Evolutionary conservation across 805 yeast genomes (phyloP).

Genomic region (Hanseniaspora singularis): DNA sequence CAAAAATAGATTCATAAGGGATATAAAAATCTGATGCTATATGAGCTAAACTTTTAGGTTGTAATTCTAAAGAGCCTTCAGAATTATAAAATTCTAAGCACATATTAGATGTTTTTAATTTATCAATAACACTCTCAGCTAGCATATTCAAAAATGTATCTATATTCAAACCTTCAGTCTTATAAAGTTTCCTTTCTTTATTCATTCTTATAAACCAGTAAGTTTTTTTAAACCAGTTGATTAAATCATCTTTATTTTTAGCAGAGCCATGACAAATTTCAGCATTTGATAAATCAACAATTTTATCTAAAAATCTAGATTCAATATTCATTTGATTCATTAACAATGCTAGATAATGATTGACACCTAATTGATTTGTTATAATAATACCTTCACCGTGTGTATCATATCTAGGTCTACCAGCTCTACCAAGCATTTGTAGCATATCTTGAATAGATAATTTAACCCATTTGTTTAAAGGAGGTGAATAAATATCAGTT

Average conservation of each 20-base stretch:
- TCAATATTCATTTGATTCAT: conserved; percentile 89
- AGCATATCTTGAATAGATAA: conserved; percentile 89
- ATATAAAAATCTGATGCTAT: conserved; percentile 84
- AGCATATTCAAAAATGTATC: conserved; percentile 6
- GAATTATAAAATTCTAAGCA: too few species aligned
- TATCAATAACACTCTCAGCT: background rate
- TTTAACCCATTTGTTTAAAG: conserved; percentile 76
- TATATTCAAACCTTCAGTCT: conserved; percentile 20
- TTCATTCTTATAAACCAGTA: conserved; percentile 72
- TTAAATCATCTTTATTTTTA: conserved; percentile 48
- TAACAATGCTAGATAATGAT: conserved; percentile 77
- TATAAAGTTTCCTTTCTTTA: conserved; percentile 59
- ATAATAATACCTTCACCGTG: conserved; percentile 90
- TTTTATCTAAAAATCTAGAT: conserved; percentile 60
- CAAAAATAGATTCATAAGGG: conserved; percentile 55
- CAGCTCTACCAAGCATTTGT: conserved; percentile 98
- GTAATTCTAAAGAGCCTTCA: too few species aligned
- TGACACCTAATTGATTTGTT: conserved; percentile 74
- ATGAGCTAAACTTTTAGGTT: conserved; percentile 59
- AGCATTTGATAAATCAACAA: conserved; percentile 73
- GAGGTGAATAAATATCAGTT: conserved; percentile 87
- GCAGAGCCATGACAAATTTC: conserved; percentile 71
- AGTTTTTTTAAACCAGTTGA: conserved; percentile 67
- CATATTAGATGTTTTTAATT: background rate
- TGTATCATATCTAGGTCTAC: conserved; percentile 86